A percentile compares a stretch with the other conserved stretches of the same genome.
Evolutionary conservation across 2,329 filamentous ascomycete genomes (phyloP).

Genomic region (Aureobasidium lini): DNA sequence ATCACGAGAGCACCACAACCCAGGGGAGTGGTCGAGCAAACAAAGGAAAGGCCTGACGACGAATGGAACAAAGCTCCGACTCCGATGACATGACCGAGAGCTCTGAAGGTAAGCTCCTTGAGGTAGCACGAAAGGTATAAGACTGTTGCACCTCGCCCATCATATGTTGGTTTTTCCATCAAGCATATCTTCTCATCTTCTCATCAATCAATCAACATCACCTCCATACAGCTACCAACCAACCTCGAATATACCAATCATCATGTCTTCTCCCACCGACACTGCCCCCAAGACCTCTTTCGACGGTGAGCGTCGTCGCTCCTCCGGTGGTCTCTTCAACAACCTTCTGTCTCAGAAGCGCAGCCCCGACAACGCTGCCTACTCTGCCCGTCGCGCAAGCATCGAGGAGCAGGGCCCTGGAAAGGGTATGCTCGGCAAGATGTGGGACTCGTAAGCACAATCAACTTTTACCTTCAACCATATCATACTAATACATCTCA

Average conservation of each 20-base stretch:
- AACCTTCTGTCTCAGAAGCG: slow-evolving; percentile 18
- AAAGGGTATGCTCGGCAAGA: slow-evolving; percentile 16
- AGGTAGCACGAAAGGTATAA: slow-evolving; percentile 11
- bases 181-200: not conserved
- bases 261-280: slow-evolving; percentile 15
- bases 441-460: slow-evolving; percentile 17
- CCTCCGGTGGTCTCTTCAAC: slow-evolving; percentile 16
- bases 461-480: not conserved
- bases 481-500: not conserved
- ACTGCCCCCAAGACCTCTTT: slow-evolving; percentile 4
- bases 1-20: slow-evolving; percentile 7
- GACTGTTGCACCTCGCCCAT: not conserved
- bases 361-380: slow-evolving; percentile 15
- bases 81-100: not conserved
- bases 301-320: slow-evolving; percentile 13
- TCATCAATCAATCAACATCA: not conserved
- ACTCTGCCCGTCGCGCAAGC: slow-evolving; percentile 15
- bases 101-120: not conserved
- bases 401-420: slow-evolving; percentile 15
- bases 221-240: not conserved
- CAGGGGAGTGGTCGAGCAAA: not conserved
- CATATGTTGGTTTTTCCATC: not conserved
- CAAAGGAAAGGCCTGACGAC: not conserved
- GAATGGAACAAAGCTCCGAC: not conserved
- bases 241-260: not conserved